Evolutionary conservation across 2,329 filamentous ascomycete species (phyloP).

Genomic region (Xylariaceae sp.): DNA sequence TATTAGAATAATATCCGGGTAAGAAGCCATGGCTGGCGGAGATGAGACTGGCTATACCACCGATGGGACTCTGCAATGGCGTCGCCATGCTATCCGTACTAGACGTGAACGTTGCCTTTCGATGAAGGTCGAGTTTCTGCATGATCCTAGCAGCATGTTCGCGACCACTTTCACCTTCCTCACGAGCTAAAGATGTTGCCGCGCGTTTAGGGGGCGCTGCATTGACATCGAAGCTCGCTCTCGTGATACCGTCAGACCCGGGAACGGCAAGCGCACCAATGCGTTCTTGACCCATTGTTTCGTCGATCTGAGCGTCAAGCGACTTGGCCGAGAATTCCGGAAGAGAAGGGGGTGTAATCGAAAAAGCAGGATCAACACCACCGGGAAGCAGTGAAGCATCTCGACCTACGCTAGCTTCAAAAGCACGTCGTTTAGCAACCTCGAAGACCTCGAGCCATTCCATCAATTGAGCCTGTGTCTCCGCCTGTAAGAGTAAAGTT

Average conservation of each 20-base stretch:
- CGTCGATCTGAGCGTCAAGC: conserved; percentile 57
- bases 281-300: conserved; percentile 47
- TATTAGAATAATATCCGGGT: conserved; percentile 47
- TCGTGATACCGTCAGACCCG: conserved; percentile 51
- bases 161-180: conserved; percentile 68
- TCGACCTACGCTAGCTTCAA: conserved; percentile 64
- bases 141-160: conserved; percentile 87
- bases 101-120: conserved; percentile 62
- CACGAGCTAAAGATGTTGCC: conserved; percentile 51
- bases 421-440: conserved; percentile 83
- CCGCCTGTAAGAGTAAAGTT: conserved; percentile 82
- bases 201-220: conserved; percentile 46
- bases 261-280: conserved; percentile 61
- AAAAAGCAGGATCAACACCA: conserved; percentile 71
- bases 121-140: conserved; percentile 84
- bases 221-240: conserved; percentile 68
- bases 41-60: conserved; percentile 78
- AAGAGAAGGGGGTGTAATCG: conserved; percentile 80
- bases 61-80: conserved; percentile 39
- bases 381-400: conserved; percentile 44
- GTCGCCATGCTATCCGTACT: conserved; percentile 37
- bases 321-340: conserved; percentile 85
- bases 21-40: conserved; percentile 77
- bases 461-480: conserved; percentile 85
- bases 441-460: conserved; percentile 95